Percentiles rank a stretch among this genome's conserved stretches.
Conservation (phyloP, 2,329 filamentous ascomycete genomes). For the Massarina eburnea region DNA sequence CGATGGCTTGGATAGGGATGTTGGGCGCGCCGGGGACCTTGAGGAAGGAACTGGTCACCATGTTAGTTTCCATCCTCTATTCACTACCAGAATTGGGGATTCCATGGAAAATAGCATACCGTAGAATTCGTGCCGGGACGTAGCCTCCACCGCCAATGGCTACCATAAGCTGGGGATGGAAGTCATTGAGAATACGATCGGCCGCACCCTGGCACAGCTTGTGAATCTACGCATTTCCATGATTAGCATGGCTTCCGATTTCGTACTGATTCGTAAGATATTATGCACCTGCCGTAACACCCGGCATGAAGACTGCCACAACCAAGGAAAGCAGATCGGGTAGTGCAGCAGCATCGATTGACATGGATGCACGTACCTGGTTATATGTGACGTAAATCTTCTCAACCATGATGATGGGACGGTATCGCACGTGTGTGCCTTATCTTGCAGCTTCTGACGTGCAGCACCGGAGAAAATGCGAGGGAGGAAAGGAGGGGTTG, state of each 20-base stretch:
- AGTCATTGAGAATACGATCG: constrained; percentile 75
- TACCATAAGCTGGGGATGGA: constrained; percentile 95
- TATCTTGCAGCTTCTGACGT: not conserved
- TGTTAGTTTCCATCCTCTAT: constrained; percentile 8
- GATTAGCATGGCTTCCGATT: not conserved
- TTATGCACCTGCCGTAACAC: not conserved
- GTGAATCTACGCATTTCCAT: constrained; percentile 69
- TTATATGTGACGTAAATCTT: constrained; percentile 49
- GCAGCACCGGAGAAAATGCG: not conserved
- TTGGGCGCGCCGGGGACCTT: constrained; percentile 84
- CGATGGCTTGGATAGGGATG: constrained; percentile 99
- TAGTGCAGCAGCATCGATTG: constrained; percentile 1
- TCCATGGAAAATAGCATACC: constrained; percentile 49
- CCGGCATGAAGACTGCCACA: not conserved
- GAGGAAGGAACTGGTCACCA: constrained; percentile 71
- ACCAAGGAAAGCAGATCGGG: constrained; percentile 4
- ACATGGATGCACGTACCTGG: constrained; percentile 37
- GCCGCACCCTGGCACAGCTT: constrained; percentile 92
- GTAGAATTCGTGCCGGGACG: constrained; percentile 92
- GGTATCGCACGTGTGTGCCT: constrained; percentile 1
- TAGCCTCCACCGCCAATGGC: constrained; percentile 97
- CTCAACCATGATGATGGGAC: constrained; percentile 38
- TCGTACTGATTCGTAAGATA: too few species aligned
- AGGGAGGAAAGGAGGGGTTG: not conserved
- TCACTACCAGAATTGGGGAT: not conserved